phyloP scores from a whole-genome alignment of 768 basidiomycete species.

The Lyophyllum decastes region DNA sequence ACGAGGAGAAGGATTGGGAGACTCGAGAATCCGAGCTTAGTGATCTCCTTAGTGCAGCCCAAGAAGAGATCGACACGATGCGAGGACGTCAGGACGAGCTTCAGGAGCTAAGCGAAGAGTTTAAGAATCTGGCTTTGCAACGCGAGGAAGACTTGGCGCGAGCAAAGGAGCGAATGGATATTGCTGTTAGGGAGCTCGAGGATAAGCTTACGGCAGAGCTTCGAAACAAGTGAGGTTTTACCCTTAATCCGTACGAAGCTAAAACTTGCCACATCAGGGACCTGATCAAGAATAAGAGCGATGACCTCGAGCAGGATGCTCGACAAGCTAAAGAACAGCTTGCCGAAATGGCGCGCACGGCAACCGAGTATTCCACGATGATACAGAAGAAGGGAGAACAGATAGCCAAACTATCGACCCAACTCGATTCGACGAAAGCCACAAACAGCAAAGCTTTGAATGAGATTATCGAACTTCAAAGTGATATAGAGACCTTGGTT shows the following conservation, averaged over 20 bases:
- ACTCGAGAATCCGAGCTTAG: constrained; percentile 63
- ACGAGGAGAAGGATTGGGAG: constrained; percentile 69
- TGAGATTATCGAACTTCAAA: constrained; percentile 69
- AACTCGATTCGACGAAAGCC: constrained; percentile 53
- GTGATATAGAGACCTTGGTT: constrained; percentile 63
- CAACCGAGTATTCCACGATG: constrained; percentile 73
- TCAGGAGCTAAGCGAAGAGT: constrained; percentile 65
- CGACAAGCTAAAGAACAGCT: constrained; percentile 78
- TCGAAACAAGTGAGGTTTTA: constrained; percentile 51
- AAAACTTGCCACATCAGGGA: constrained; percentile 56
- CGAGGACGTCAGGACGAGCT: constrained; percentile 62
- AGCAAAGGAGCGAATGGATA: constrained; percentile 75
- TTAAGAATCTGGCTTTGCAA: constrained; percentile 65
- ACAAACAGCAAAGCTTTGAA: constrained; percentile 57
- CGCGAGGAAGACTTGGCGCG: constrained; percentile 81
- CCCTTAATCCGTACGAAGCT: background rate
- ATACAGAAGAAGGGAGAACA: constrained; percentile 80
- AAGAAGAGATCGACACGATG: constrained; percentile 59
- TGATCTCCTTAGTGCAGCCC: constrained; percentile 56
- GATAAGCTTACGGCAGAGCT: constrained; percentile 66
- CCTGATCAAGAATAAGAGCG: constrained; percentile 55
- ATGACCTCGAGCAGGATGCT: constrained; percentile 65
- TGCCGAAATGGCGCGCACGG: constrained; percentile 72
- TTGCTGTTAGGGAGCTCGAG: constrained; percentile 65
- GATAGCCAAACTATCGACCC: constrained; percentile 51